Evolutionary conservation across 441 rosid species (phyloP), one percentile per base, ranked within the genome.

Genomic region (Theobroma grandiflorum): DNA sequence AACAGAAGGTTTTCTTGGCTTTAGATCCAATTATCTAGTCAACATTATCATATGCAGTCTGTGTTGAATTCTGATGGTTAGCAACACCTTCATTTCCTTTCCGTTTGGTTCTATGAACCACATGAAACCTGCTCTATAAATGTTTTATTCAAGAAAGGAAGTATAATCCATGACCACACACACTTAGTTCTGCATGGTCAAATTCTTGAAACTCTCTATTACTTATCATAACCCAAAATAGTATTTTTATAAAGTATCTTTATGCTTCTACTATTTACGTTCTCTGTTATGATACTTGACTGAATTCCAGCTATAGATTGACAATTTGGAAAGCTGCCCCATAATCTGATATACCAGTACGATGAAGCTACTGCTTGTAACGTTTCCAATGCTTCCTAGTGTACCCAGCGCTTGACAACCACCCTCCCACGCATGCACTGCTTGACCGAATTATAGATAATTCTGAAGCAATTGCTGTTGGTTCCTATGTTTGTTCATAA

Each of bases 241-340:
- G 31, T 26, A n/a, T 67, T 3, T 10, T 12, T 11, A 67, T 42
- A 33, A 14, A 69, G 40, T 14, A 50, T 50, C 14, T 71, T 70
- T 33, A 8, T 72, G 75, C 42, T 26, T 18, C 18, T 55, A 55
- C 50, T 12, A 20, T 35, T 53, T 55, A 20, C 26, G 35, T 55
- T 55, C n/a, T 3, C 35, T 22, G 37, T 38, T 6, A n/a, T 57
- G 49, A 6, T n/a, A 37, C 64, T n/a, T 53, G n/a, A 37, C 76
- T 53, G 64, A 72, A 53, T 53, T 53, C 18, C 76, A 72, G 63
- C 45, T 6, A 16, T 22, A 2, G 62, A 52, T 71, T 71, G 43
- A 50, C 45, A 50, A 71, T 18, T 33, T 33, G 75, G 26, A 50
- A 8, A 45, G 59, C 61, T 47, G 38, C 5, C 47, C 49, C 49